Evolutionary conservation across 2,329 filamentous ascomycete genomes (phyloP), one percentile per base, ranked within the genome.

Genomic region (Teratosphaeria pseudoeucalypti): DNA sequence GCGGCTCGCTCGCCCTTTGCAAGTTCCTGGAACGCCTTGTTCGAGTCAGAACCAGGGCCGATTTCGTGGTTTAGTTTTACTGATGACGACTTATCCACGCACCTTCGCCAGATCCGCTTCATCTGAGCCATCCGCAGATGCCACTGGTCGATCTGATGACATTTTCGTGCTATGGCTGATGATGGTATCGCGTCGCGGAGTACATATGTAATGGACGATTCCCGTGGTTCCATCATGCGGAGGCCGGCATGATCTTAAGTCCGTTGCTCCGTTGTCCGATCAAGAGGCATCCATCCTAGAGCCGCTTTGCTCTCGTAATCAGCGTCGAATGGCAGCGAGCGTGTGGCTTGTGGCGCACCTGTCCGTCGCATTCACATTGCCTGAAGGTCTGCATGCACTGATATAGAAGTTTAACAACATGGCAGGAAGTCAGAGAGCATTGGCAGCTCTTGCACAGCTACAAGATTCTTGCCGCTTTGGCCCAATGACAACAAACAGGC

Each of bases 1-100:
- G 82, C 82, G 34, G 81, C 80, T 61, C 74, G 75, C 70, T 85
- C 82, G 66, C 82, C 82, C 60, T 78, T 81, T 37, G 76, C 75
- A 37, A 81, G 73, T 61, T 79, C 78, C 64, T 79, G 74, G 67
- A 80, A 78, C 39, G 78, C 78, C 78, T 81, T 65, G 9, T 9
- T 32, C 34, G 19, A 54, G n/a, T 43, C 26, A 47, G 16, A 19
- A 43, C 6, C 37, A 19, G 16, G 16, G n/a, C n/a, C 52, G 26
- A 3, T 12, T 57, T 11, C 55, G 53, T 53, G 43, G 9, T 1
- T 34, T 9, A 52, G 14, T 11, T 1, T 34, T 9, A 52, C 11
- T 11, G 49, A 23, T 54, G 19, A 34, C 19, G 19, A 14, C 39
- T 12, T 56, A 32, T n/a, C 11, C 27, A 49, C 65, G 6, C 52